Evolutionary conservation across 345 rosid genomes (phyloP).

Genomic region (Rhizophora mangle): DNA sequence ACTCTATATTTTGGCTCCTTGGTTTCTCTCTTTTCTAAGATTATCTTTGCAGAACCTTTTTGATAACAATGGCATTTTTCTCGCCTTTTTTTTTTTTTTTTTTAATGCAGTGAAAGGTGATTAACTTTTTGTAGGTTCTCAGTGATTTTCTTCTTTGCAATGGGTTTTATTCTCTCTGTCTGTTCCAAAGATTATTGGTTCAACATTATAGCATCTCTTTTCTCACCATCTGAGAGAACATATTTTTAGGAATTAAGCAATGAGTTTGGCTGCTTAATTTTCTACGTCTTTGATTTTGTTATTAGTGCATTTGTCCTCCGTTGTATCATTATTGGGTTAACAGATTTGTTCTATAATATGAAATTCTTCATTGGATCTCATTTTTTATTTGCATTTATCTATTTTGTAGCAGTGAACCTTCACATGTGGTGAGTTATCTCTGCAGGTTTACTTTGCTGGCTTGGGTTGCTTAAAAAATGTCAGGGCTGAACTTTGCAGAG

Average conservation of each 20-base stretch:
- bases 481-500: slow-evolving; percentile 93
- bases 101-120: not conserved
- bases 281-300: too few relatives aligned
- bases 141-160: slow-evolving; percentile 4
- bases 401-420: slow-evolving; percentile 9
- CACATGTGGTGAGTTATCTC: slow-evolving; percentile 18
- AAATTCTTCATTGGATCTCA: not conserved
- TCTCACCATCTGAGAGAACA: slow-evolving; percentile 17
- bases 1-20: too few relatives aligned
- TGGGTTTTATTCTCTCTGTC: slow-evolving; percentile 13
- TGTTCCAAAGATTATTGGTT: slow-evolving; percentile 13
- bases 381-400: slow-evolving; percentile 7
- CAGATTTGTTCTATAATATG: not conserved
- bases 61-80: slow-evolving; percentile 1
- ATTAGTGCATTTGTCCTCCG: too few relatives aligned
- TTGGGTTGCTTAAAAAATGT: slow-evolving; percentile 92
- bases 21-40: not conserved
- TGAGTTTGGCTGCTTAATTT: slow-evolving; percentile 6
- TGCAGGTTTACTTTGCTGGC: slow-evolving; percentile 97
- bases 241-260: slow-evolving; percentile 27
- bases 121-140: slow-evolving; percentile 13
- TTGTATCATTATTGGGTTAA: not conserved
- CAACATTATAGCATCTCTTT: slow-evolving; percentile 9
- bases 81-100: not conserved
- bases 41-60: not conserved